Percentiles rank a stretch among this genome's conserved stretches.
These are phyloP conservation scores for Termitomyces sp. DNA, from an alignment of 768 basidiomycete species.

Conservation along the genomic window DNA sequence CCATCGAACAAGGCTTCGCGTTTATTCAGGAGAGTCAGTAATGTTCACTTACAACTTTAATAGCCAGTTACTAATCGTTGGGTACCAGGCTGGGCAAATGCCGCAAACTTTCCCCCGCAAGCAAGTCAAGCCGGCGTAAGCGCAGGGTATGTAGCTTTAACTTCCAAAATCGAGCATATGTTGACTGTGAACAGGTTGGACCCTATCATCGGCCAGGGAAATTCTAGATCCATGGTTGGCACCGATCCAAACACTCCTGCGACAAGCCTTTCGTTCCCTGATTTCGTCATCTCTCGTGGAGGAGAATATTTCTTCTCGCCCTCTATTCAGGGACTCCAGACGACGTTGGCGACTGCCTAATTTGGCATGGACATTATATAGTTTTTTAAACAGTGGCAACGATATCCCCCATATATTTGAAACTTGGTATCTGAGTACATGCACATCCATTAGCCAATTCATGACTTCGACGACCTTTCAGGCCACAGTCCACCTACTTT, in stretches of 20 bases:
- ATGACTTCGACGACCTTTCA: not conserved
- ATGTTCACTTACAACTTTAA: not conserved
- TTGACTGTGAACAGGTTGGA: conserved; percentile 33
- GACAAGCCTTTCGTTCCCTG: conserved; percentile 24
- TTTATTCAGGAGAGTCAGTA: conserved; percentile 35
- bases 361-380: not conserved
- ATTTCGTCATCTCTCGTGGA: conserved; percentile 39
- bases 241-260: conserved; percentile 27
- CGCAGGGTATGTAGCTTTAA: conserved; percentile 22
- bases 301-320: conserved; percentile 53
- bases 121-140: conserved; percentile 13
- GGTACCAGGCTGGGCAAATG: conserved; percentile 32
- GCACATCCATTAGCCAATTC: not conserved
- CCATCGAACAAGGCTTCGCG: conserved; percentile 32
- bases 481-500: not conserved
- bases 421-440: not conserved
- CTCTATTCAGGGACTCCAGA: conserved; percentile 38
- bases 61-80: not conserved
- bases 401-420: not conserved
- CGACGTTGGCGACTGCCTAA: conserved; percentile 18
- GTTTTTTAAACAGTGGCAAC: no score
- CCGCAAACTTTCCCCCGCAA: conserved; percentile 26
- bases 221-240: conserved; percentile 18
- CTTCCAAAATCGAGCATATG: not conserved
- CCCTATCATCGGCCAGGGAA: conserved; percentile 37